Conservation (phyloP, 371 early-diverging fungal genomes). For the Actinomucor elegans region DNA sequence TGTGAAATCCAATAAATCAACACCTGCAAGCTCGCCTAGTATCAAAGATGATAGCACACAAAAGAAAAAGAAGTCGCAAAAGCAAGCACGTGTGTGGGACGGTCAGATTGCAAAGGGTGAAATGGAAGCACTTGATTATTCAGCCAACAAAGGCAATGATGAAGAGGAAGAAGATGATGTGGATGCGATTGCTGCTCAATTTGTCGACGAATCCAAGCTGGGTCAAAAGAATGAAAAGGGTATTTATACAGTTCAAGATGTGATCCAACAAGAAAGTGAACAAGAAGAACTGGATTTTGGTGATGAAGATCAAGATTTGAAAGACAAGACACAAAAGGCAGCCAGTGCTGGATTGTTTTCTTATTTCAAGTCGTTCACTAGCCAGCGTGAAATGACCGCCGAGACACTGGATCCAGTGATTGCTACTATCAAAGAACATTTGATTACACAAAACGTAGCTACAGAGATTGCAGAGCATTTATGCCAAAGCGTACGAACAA, state of each 20-base stretch:
- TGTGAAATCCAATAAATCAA: slow-evolving; percentile 24
- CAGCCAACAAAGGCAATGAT: slow-evolving; percentile 41
- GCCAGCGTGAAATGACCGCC: slow-evolving; percentile 61
- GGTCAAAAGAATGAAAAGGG: slow-evolving; percentile 70
- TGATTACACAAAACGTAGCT: slow-evolving; percentile 94
- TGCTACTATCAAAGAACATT: slow-evolving; percentile 85
- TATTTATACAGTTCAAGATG: slow-evolving; percentile 81
- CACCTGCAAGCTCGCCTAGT: slow-evolving; percentile 36
- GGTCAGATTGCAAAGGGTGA: slow-evolving; percentile 62
- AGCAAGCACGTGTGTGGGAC: slow-evolving; percentile 67
- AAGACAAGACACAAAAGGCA: background rate
- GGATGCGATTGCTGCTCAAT: slow-evolving; percentile 41
- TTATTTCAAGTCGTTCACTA: slow-evolving; percentile 70
- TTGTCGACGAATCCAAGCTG: slow-evolving; percentile 59
- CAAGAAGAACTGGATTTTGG: slow-evolving; percentile 30
- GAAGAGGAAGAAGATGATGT: slow-evolving; percentile 24
- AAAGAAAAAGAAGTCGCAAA: slow-evolving; percentile 51
- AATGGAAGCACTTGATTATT: slow-evolving; percentile 69
- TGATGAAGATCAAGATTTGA: slow-evolving; percentile 5
- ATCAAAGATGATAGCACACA: slow-evolving; percentile 13
- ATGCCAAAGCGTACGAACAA: slow-evolving; percentile 76
- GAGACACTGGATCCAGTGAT: slow-evolving; percentile 72
- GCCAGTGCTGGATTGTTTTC: slow-evolving; percentile 53
- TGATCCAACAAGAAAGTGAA: slow-evolving; percentile 53
- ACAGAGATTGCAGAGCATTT: slow-evolving; percentile 86